These are phyloP conservation scores for Castanea sativa DNA, from an alignment of 306 rosid genomes.

Conservation along the genomic window DNA sequence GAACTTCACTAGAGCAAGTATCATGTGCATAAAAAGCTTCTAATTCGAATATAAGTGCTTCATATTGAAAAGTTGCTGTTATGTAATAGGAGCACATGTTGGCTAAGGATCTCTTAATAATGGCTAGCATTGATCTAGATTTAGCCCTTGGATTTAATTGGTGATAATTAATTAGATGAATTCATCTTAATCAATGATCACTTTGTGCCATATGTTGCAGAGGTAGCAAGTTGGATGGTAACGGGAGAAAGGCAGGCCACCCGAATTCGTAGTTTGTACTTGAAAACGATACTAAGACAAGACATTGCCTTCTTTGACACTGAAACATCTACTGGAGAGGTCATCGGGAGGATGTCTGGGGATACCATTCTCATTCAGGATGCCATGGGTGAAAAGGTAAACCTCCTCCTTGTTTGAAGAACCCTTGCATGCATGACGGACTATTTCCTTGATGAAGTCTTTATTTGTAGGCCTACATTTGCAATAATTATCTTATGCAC, in stretches of 20 bases:
- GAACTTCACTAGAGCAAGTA: too few relatives aligned
- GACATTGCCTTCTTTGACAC: slow-evolving; percentile 87
- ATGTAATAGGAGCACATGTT: neutral
- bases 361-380: slow-evolving; percentile 91
- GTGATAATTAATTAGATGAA: neutral
- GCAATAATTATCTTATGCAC: too few relatives aligned
- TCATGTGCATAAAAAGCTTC: too few relatives aligned
- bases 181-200: neutral
- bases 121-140: neutral
- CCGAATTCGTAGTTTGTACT: slow-evolving; percentile 70
- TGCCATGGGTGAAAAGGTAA: slow-evolving; percentile 91
- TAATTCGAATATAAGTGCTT: neutral
- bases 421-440: neutral
- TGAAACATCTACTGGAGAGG: slow-evolving; percentile 77
- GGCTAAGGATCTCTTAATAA: neutral
- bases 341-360: slow-evolving; percentile 89
- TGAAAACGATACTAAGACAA: slow-evolving; percentile 72
- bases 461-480: too few relatives aligned
- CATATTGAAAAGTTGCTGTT: neutral
- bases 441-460: neutral
- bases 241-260: slow-evolving; percentile 91
- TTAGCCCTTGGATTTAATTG: neutral
- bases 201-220: slow-evolving; percentile 30
- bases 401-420: neutral
- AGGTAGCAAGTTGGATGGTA: slow-evolving; percentile 91